Evolutionary conservation across 2,329 filamentous ascomycete genomes (phyloP).

Genomic region (Fusarium mundagurra): DNA sequence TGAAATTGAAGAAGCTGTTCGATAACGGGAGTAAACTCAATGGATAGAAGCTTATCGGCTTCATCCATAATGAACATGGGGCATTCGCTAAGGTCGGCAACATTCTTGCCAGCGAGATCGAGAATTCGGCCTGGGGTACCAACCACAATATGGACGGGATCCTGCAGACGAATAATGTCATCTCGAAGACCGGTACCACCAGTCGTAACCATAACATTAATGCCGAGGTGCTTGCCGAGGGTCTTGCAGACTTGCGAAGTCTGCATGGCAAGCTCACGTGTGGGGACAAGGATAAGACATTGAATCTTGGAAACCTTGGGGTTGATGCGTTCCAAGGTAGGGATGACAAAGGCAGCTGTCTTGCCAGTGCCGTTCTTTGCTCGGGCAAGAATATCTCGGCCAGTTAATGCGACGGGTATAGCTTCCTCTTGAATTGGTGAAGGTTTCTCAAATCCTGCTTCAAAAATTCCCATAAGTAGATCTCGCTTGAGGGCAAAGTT

Average conservation of each 20-base stretch:
- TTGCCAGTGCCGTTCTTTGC: conserved; percentile 99
- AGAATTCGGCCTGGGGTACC: conserved; percentile 96
- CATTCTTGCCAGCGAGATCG: conserved; percentile 94
- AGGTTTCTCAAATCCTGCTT: conserved; percentile 98
- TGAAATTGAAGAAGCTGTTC: conserved; percentile 96
- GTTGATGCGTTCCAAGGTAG: conserved; percentile 94
- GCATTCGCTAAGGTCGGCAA: conserved; percentile 95
- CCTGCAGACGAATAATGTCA: conserved; percentile 93
- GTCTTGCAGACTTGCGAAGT: conserved; percentile 99
- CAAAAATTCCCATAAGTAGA: conserved; percentile 98
- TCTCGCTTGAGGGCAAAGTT: conserved; percentile 96
- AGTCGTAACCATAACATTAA: conserved; percentile 99
- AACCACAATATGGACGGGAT: conserved; percentile 96
- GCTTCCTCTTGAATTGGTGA: conserved; percentile 99
- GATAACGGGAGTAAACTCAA: conserved; percentile 96
- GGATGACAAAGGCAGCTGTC: conserved; percentile 97
- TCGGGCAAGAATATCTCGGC: conserved; percentile 92
- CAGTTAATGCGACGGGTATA: conserved; percentile 94
- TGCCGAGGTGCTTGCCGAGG: conserved; percentile 92
- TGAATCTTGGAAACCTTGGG: conserved; percentile 97
- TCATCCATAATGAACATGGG: conserved; percentile 99
- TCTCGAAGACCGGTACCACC: conserved; percentile 95
- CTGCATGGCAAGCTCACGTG: conserved; percentile 95
- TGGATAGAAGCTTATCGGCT: conserved; percentile 95
- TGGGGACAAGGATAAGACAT: conserved; percentile 94